Conservation (phyloP, 148 eudicot species). For the Camellia japonica region DNA sequence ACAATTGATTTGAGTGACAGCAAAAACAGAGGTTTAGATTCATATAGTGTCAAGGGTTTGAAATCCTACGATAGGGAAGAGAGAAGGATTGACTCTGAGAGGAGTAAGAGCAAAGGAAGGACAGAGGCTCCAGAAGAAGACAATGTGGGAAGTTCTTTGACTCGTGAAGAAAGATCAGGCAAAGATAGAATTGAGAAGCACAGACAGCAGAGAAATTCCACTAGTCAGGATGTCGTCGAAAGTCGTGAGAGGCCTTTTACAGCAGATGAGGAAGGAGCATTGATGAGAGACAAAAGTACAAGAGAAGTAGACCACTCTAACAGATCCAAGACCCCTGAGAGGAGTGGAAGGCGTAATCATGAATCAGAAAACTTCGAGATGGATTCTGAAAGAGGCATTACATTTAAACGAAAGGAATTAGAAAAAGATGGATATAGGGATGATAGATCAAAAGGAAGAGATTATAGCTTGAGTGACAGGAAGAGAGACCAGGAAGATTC, state of each 20-base stretch:
- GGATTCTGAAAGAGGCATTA: constrained; percentile 52
- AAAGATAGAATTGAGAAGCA: constrained; percentile 48
- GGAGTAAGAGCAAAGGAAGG: constrained; percentile 51
- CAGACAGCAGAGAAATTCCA: constrained; percentile 34
- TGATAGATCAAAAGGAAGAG: constrained; percentile 63
- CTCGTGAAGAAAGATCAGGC: constrained; percentile 37
- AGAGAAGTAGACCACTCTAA: constrained; percentile 50
- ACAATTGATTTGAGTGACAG: not conserved
- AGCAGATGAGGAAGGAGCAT: constrained; percentile 42
- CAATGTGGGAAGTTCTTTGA: constrained; percentile 28
- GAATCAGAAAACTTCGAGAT: constrained; percentile 40
- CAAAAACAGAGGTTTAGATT: constrained; percentile 31
- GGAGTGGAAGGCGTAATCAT: constrained; percentile 52
- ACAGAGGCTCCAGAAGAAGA: constrained; percentile 50
- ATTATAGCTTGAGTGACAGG: constrained; percentile 56
- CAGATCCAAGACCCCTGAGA: constrained; percentile 66
- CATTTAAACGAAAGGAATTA: constrained; percentile 54
- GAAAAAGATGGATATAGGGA: constrained; percentile 58
- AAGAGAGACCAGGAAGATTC: constrained; percentile 53
- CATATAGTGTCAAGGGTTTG: constrained; percentile 37
- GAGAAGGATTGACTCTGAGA: constrained; percentile 47
- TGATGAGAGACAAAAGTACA: constrained; percentile 44
- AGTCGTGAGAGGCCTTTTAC: constrained; percentile 49
- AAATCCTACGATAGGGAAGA: constrained; percentile 52
- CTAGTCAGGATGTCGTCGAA: constrained; percentile 37